Conservation (phyloP, 495 filamentous ascomycete species). For the Alectoria sarmentosa region DNA sequence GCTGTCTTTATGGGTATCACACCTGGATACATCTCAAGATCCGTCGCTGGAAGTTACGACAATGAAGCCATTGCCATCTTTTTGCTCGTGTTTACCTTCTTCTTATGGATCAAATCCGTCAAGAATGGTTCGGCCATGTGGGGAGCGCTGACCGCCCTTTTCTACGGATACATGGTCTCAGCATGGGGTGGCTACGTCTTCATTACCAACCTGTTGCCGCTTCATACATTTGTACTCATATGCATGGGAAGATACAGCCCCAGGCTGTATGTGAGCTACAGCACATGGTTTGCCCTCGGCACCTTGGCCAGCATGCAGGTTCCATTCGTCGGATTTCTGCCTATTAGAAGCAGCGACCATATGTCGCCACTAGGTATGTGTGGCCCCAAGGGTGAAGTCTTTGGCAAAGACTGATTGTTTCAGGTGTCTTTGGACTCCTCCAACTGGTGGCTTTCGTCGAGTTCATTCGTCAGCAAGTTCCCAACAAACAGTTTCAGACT, state of each 20-base stretch:
- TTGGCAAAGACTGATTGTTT: slow-evolving; percentile 1
- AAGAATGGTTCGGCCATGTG: slow-evolving; percentile 94
- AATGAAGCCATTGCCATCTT: slow-evolving; percentile 99
- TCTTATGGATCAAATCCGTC: slow-evolving; percentile 96
- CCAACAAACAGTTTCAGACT: slow-evolving; percentile 88
- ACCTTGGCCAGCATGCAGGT: slow-evolving; percentile 99
- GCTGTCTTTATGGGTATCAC: slow-evolving; percentile 96
- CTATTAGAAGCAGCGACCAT: slow-evolving; percentile 94
- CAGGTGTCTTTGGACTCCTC: slow-evolving; percentile 91
- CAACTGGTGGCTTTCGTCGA: slow-evolving; percentile 93
- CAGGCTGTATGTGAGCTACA: slow-evolving; percentile 91
- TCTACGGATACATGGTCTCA: slow-evolving; percentile 99
- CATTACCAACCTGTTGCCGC: slow-evolving; percentile 95
- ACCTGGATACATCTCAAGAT: slow-evolving; percentile 95
- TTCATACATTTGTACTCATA: slow-evolving; percentile 92
- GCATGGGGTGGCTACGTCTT: slow-evolving; percentile 99
- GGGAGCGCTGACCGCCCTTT: slow-evolving; percentile 89
- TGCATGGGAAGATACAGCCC: slow-evolving; percentile 96
- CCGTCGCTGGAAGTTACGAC: slow-evolving; percentile 97
- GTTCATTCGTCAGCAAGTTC: slow-evolving; percentile 77
- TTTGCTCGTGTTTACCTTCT: slow-evolving; percentile 97
- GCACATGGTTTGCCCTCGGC: slow-evolving; percentile 95
- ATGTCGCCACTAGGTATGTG: slow-evolving; percentile 89
- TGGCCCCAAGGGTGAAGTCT: background rate
- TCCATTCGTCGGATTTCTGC: slow-evolving; percentile 96